Evolutionary conservation across 2,329 filamentous ascomycete genomes (phyloP), one percentile per base, ranked within the genome.

Genomic region (Pseudogymnoascus sp.): DNA sequence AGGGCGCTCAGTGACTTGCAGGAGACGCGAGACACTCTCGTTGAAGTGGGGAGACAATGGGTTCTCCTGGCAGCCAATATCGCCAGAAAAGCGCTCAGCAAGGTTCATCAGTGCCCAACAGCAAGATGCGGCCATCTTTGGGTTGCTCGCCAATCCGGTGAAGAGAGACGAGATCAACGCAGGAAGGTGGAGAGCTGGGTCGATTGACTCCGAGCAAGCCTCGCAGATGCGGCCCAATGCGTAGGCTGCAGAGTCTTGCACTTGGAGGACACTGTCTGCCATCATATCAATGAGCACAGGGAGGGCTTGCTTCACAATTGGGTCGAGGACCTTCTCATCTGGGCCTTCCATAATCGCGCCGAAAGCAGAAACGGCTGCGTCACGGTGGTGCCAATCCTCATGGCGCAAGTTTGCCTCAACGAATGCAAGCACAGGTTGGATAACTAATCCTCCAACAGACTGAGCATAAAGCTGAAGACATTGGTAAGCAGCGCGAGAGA

Each of bases 21-120:
- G 83, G 62, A 99, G 83, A 65, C 90, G 91, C 72, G 86, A 86
- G 65, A 97, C 88, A 74, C 93, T 96, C 71, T 93, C 86, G 78
- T 96, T 89, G 80, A 99, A 99, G 78, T 97, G 91, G 67, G 88
- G 86, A 1, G 93, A 96, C 60, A 99, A 82, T 47, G 91, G 84
- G 78, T 97, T 99, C 71, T 88, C 81, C 44, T 80, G 71, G 65
- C 87, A 88, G 60, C 90, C 91, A 63, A 87, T 83, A 63, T 97
- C 93, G 64, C 92, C 91, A 31, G 92, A 90, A 74, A 97, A 99
- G 66, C 93, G 89, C 74, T 99, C 95, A 10, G 95, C 93, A 74
- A 99, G 80, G 78, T 97, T 99, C 91, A 99, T 97, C 69, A 99
- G 80, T 33, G 95, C 93, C 95, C 96, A 97, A 80, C 95, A 99